These are phyloP conservation scores for Coniochaeta sp. DNA, from an alignment of 2,329 filamentous ascomycete species.

Conservation along the genomic window DNA sequence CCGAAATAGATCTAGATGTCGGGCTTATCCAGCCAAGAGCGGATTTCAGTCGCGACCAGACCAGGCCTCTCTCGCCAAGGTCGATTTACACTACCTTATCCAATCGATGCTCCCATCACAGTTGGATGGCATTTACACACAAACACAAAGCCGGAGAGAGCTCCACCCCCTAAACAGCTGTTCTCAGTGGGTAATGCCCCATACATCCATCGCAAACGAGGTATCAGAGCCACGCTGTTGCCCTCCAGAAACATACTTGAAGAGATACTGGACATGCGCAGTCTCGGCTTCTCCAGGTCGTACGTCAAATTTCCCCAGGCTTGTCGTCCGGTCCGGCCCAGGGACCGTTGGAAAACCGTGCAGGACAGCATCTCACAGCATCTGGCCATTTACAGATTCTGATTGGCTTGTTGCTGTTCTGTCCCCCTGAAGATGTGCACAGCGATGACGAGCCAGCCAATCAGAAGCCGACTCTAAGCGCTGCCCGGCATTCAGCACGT, in stretches of 20 bases:
- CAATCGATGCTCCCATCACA: neutral
- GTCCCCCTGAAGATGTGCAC: neutral
- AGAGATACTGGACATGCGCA: no score
- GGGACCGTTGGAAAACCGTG: neutral
- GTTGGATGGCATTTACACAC: no score
- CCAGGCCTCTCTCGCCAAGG: neutral
- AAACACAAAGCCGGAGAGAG: no score
- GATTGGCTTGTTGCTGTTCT: neutral
- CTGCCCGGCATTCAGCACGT: neutral
- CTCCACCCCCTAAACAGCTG: no score
- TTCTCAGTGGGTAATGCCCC: no score
- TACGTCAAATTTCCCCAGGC: neutral
- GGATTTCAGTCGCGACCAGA: neutral
- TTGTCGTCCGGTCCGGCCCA: neutral
- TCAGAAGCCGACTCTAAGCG: neutral
- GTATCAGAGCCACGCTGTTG: no score
- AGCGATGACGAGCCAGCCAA: neutral
- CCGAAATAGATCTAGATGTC: neutral
- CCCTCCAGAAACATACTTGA: no score
- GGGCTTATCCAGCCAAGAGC: neutral
- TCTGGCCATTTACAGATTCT: no score
- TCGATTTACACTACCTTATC: no score
- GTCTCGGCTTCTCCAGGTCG: no score
- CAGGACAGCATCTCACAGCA: neutral
- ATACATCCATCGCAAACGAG: no score